Conservation (phyloP, 805 yeast genomes). For the Teunomyces kruisii region DNA sequence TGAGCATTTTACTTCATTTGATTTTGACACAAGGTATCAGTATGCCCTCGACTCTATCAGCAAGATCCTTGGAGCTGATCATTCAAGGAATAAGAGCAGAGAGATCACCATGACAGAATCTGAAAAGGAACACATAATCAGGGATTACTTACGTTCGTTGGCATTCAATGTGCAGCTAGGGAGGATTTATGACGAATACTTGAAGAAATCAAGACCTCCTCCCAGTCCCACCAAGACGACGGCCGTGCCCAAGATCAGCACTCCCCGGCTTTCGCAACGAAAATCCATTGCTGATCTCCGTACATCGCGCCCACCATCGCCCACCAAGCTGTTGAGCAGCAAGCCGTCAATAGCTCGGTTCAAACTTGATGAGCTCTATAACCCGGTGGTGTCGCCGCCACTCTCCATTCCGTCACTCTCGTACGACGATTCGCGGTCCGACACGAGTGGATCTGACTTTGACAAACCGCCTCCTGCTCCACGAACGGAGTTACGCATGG, state of each 20-base stretch:
- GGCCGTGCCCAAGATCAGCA: neutral
- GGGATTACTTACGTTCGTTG: slow-evolving; percentile 47
- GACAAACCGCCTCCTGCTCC: slow-evolving; percentile 2
- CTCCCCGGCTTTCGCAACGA: slow-evolving; percentile 6
- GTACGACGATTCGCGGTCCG: slow-evolving; percentile 2
- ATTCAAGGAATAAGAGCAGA: neutral
- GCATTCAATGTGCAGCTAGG: slow-evolving; percentile 67
- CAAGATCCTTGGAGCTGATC: slow-evolving; percentile 8
- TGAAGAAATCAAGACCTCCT: slow-evolving; percentile 12
- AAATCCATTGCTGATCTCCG: slow-evolving; percentile 7
- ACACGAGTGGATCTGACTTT: slow-evolving; percentile 5
- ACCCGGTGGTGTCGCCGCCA: slow-evolving; percentile 22
- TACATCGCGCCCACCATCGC: slow-evolving; percentile 11
- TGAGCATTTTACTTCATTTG: slow-evolving; percentile 50
- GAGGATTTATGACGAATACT: slow-evolving; percentile 49
- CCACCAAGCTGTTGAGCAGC: slow-evolving; percentile 10
- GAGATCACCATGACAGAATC: slow-evolving; percentile 23
- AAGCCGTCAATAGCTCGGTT: slow-evolving; percentile 26
- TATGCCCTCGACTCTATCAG: slow-evolving; percentile 33
- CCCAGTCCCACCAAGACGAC: slow-evolving; percentile 5
- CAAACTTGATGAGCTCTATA: slow-evolving; percentile 22
- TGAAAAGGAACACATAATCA: slow-evolving; percentile 43
- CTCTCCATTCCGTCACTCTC: slow-evolving; percentile 5
- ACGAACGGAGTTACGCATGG: slow-evolving; percentile 11
- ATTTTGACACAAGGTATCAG: slow-evolving; percentile 33